Evolutionary conservation across 2,329 filamentous ascomycete species (phyloP).

Genomic region (Xylariaceae sp.): DNA sequence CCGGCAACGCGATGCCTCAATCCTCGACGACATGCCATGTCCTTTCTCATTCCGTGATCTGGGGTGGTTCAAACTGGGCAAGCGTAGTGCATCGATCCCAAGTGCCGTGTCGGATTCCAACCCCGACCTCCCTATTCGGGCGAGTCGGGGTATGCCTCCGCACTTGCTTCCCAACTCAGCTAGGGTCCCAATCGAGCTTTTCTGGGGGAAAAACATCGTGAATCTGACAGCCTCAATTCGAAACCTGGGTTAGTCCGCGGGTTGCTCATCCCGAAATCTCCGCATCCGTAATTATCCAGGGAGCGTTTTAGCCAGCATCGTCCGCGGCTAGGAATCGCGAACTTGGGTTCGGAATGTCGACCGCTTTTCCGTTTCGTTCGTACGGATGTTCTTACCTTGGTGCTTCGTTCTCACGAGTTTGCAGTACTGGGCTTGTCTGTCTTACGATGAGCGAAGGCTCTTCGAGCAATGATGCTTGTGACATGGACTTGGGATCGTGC

Average conservation of each 20-base stretch:
- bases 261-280: neutral
- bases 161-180: constrained; percentile 20
- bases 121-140: constrained; percentile 26
- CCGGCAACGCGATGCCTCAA: neutral
- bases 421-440: constrained; percentile 1
- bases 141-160: constrained; percentile 22
- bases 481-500: constrained; percentile 8
- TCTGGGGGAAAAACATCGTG: constrained; percentile 9
- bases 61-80: neutral
- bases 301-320: neutral
- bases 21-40: too few species aligned
- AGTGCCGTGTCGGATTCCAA: constrained; percentile 12
- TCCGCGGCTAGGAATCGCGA: neutral
- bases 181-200: constrained; percentile 19
- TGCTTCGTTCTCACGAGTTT: neutral
- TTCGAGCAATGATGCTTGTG: neutral
- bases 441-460: neutral
- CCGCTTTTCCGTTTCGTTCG: constrained; percentile 14
- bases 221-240: neutral
- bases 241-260: constrained; percentile 5
- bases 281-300: neutral
- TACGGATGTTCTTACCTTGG: neutral
- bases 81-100: constrained; percentile 13
- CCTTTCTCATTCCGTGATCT: neutral
- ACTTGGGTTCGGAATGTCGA: constrained; percentile 8